A percentile compares a stretch with the other conserved stretches of the same genome.
These are phyloP conservation scores for Naganishia onofrii DNA, from an alignment of 768 basidiomycete genomes.

Conservation along the genomic window DNA sequence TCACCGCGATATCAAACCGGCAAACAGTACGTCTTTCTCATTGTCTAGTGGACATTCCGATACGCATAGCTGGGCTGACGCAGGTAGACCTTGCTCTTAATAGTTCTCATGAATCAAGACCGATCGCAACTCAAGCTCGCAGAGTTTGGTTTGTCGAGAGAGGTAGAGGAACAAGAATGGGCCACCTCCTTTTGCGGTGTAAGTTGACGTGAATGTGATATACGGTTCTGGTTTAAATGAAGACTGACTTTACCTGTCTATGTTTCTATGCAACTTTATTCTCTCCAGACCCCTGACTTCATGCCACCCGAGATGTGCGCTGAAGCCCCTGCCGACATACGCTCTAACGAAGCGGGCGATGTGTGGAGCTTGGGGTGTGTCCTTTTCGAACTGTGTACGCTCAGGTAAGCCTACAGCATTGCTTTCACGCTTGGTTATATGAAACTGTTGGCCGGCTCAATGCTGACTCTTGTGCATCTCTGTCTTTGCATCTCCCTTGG, in stretches of 20 bases:
- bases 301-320: slow-evolving; percentile 5
- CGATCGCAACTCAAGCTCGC: neutral
- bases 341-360: neutral
- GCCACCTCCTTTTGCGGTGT: neutral
- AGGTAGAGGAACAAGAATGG: neutral
- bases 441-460: too few relatives aligned
- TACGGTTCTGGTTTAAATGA: too few relatives aligned
- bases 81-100: neutral
- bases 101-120: neutral
- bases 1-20: neutral
- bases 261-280: neutral
- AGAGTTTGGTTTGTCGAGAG: neutral
- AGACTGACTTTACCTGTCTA: too few relatives aligned
- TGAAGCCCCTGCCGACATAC: neutral
- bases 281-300: neutral
- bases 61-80: neutral
- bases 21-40: neutral
- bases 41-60: too few relatives aligned
- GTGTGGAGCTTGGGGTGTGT: slow-evolving; percentile 6
- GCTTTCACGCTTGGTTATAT: too few relatives aligned
- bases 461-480: neutral
- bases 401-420: too few relatives aligned
- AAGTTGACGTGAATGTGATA: too few relatives aligned
- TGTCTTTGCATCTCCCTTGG: neutral
- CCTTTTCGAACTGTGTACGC: neutral